Evolutionary conservation across 352 stramenopile species (phyloP), one percentile per base, ranked within the genome.

Genomic region (Phytophthora capsici): DNA sequence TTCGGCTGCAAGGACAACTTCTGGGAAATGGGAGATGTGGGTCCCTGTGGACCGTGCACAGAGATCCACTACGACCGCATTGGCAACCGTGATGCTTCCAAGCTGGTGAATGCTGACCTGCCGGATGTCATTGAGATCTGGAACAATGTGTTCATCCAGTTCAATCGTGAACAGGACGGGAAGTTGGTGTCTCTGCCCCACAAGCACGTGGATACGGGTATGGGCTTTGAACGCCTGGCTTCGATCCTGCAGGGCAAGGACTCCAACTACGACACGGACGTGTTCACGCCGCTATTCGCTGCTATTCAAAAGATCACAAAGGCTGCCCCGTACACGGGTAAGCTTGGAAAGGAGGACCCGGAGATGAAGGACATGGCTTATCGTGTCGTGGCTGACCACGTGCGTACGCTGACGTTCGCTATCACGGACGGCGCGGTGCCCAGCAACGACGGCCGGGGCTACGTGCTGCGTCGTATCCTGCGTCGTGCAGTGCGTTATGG

Each of bases 81-180:
- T 58, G 97, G 97, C 17, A 87, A 90, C 59, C 86, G 97, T 23
- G 91, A 99, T 74, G 92, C 95, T 10, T 71, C 91, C 14, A 48
- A 69, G 45, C 84, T 99, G 20, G 98, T 99, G 52, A 99, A 99
- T 80, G 88, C 84, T 10, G 97, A 99, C 75, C 80, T 99, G 79
- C 97, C 97, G 6, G 88, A 99, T 64, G 97, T 99, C 8, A 98
- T 99, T 71, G 98, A 99, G 85, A 99, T 99, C 69, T 99, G 98
- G 98, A 99, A 99, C 87, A 95, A 99, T 40, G 98, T 99, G 56
- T 99, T 99, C 63, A 99, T 99, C 71, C 96, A 98, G 83, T 98
- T 98, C 77, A 99, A 99, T 77, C 91, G 97, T 43, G 94, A 99
- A 57, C 78, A 90, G 36, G 86, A 91, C 47, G 89, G 89, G 40